phyloP scores from a whole-genome alignment of 192 early-diverging fungal genomes.

The Kappamyces sp. region DNA sequence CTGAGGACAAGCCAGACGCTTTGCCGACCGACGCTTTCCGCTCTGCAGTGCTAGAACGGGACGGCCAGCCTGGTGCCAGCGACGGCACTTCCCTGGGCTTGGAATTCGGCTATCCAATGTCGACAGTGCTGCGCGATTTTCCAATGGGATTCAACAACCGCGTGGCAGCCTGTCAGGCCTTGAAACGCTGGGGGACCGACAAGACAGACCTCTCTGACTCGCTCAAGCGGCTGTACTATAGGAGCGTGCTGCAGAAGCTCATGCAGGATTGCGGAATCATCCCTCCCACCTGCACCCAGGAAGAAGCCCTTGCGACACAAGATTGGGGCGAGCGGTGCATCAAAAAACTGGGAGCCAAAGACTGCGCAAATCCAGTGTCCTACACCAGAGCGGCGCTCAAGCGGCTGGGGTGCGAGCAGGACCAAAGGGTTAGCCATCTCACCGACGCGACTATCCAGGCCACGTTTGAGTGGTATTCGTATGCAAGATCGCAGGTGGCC shows the following conservation, averaged over 20 bases:
- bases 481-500: slow-evolving; percentile 54
- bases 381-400: slow-evolving; percentile 56
- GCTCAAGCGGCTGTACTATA: slow-evolving; percentile 65
- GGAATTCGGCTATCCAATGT: slow-evolving; percentile 18
- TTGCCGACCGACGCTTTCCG: not conserved
- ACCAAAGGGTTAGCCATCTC: not conserved
- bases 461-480: slow-evolving; percentile 20
- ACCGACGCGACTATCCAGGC: slow-evolving; percentile 34
- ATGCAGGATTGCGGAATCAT: slow-evolving; percentile 18
- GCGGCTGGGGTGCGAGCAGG: slow-evolving; percentile 33
- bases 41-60: not conserved
- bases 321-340: slow-evolving; percentile 9
- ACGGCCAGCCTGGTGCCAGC: not conserved
- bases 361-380: slow-evolving; percentile 11
- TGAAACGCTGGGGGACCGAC: slow-evolving; percentile 64
- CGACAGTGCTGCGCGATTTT: slow-evolving; percentile 12
- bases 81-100: not conserved
- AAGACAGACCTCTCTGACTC: slow-evolving; percentile 42
- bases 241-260: slow-evolving; percentile 62
- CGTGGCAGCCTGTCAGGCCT: slow-evolving; percentile 75
- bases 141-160: slow-evolving; percentile 54
- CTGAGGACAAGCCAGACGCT: slow-evolving; percentile 29
- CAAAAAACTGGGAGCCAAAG: slow-evolving; percentile 13
- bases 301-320: not conserved
- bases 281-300: not conserved